phyloP scores from a whole-genome alignment of 2,329 filamentous ascomycete species.

The Hypoxylon sp. region DNA sequence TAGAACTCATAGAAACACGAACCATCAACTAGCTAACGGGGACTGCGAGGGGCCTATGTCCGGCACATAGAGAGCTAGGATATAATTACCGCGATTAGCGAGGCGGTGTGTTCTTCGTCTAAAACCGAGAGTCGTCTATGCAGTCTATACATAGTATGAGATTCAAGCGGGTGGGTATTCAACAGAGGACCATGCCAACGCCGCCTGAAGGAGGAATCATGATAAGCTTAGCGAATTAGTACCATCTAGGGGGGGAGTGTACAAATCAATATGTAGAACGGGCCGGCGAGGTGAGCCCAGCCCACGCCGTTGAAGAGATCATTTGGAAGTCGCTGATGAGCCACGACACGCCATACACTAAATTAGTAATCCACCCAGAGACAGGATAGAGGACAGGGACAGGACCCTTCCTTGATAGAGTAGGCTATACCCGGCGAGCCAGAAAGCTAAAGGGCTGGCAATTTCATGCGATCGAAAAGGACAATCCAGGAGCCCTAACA shows the following conservation, averaged over 20 bases:
- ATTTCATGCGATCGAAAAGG: neutral
- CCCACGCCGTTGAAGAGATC: no score
- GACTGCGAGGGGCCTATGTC: constrained; percentile 14
- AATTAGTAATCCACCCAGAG: no score
- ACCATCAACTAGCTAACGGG: constrained; percentile 6
- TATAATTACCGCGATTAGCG: constrained; percentile 6
- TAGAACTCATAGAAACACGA: no score
- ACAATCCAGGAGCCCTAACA: constrained; percentile 12
- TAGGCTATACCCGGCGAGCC: constrained; percentile 11
- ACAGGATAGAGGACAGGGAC: no score
- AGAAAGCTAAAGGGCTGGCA: constrained; percentile 5
- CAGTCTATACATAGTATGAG: neutral
- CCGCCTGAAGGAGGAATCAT: neutral
- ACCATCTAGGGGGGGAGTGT: no score
- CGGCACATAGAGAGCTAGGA: constrained; percentile 4
- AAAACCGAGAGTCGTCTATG: constrained; percentile 14
- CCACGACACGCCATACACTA: no score
- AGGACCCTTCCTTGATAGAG: neutral
- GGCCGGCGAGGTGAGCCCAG: no score
- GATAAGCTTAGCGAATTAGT: no score
- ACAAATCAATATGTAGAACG: no score
- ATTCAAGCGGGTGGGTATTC: neutral
- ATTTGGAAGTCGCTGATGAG: no score
- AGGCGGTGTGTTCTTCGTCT: constrained; percentile 22
- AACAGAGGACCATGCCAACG: neutral